Percentiles rank a stretch among this genome's conserved stretches.
These are phyloP conservation scores for Metarhizium rileyi DNA, from an alignment of 2,329 filamentous ascomycete genomes.

Conservation along the genomic window DNA sequence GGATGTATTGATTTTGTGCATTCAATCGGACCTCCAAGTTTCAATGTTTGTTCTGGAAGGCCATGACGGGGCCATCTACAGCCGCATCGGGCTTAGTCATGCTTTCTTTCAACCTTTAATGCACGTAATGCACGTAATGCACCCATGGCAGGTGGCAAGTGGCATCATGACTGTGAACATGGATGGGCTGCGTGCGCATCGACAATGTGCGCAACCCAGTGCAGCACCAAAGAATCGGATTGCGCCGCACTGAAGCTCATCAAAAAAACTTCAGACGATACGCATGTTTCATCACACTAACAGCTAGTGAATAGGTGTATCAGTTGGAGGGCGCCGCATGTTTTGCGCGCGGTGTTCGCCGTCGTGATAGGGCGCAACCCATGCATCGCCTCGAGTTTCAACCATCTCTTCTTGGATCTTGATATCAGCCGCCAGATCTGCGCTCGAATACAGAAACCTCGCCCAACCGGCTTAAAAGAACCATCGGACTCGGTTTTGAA, in stretches of 20 bases:
- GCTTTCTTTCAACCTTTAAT: neutral
- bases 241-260: neutral
- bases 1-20: neutral
- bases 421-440: too few species aligned
- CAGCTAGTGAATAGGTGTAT: neutral
- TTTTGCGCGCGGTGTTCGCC: constrained; percentile 2
- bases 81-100: constrained; percentile 4
- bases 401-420: too few species aligned
- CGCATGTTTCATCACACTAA: neutral
- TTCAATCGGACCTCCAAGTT: neutral
- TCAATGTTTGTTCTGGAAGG: neutral
- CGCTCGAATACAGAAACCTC: neutral
- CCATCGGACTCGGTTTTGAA: neutral
- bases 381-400: too few species aligned
- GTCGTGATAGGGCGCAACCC: neutral
- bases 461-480: neutral
- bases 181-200: too few species aligned
- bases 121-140: neutral
- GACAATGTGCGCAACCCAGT: too few species aligned
- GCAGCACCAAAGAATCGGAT: too few species aligned
- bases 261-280: neutral
- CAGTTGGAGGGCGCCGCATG: constrained; percentile 1
- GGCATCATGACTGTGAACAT: neutral
- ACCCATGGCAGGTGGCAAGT: neutral
- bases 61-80: neutral